Percentiles rank a stretch among this genome's conserved stretches.
phyloP scores from a whole-genome alignment of 2,329 filamentous ascomycete species.

The Clarireedia hainanense region DNA sequence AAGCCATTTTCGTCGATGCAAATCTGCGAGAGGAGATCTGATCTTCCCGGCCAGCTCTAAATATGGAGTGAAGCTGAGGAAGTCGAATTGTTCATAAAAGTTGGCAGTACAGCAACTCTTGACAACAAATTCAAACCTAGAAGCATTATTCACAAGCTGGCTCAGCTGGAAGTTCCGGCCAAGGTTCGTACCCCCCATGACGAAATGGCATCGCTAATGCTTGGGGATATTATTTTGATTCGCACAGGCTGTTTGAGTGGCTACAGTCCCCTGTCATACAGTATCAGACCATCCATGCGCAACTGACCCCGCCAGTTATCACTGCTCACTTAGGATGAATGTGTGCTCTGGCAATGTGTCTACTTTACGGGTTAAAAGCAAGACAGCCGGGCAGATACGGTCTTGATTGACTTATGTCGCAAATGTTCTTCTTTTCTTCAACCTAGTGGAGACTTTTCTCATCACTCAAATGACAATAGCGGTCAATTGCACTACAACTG shows the following conservation, averaged over 20 bases:
- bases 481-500: no score
- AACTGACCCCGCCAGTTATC: no score
- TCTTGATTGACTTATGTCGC: no score
- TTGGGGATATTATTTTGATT: not conserved
- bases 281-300: no score
- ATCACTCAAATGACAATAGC: no score
- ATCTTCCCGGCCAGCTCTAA: not conserved
- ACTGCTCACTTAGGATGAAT: not conserved
- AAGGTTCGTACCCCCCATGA: not conserved
- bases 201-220: constrained; percentile 4
- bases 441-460: no score
- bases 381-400: no score
- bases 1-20: constrained; percentile 20
- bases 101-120: constrained; percentile 10
- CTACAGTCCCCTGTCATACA: no score
- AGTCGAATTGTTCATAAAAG: constrained; percentile 1
- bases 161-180: not conserved
- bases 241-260: no score
- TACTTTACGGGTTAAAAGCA: not conserved
- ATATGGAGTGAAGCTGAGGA: not conserved
- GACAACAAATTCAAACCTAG: not conserved
- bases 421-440: no score
- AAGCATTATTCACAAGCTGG: not conserved
- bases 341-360: not conserved
- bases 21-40: constrained; percentile 4